These are phyloP conservation scores for Paratinospora sagittata DNA, from an alignment of 164 flowering plant genomes.

Conservation along the genomic window DNA sequence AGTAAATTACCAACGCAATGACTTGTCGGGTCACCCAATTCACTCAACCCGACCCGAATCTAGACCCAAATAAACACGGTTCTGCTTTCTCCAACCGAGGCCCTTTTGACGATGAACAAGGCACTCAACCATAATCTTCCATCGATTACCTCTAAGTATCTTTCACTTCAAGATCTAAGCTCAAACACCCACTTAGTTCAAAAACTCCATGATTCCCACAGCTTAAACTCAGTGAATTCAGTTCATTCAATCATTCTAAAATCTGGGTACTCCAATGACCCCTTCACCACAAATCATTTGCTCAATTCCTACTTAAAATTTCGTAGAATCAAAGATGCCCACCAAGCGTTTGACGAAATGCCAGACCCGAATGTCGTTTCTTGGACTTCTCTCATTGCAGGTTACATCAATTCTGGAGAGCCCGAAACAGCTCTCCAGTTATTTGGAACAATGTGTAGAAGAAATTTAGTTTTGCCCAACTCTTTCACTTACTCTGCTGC, in stretches of 20 bases:
- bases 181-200: constrained; percentile 26
- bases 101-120: too few relatives aligned
- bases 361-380: constrained; percentile 49
- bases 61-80: too few relatives aligned
- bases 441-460: constrained; percentile 26
- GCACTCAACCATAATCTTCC: neutral
- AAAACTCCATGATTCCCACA: constrained; percentile 25
- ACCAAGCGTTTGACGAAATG: constrained; percentile 50
- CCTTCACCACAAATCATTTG: constrained; percentile 38
- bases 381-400: constrained; percentile 57
- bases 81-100: too few relatives aligned
- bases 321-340: constrained; percentile 23
- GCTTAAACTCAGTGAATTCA: constrained; percentile 17
- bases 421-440: constrained; percentile 33
- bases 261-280: constrained; percentile 31
- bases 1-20: too few relatives aligned
- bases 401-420: constrained; percentile 28
- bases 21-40: too few relatives aligned
- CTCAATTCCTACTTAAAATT: constrained; percentile 28
- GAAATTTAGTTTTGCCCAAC: constrained; percentile 26
- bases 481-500: constrained; percentile 43
- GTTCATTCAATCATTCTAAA: constrained; percentile 34
- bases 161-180: constrained; percentile 23
- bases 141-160: neutral
- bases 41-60: too few relatives aligned